Evolutionary conservation across 2,329 filamentous ascomycete genomes (phyloP).

Genomic region (Trichoderma sp.): DNA sequence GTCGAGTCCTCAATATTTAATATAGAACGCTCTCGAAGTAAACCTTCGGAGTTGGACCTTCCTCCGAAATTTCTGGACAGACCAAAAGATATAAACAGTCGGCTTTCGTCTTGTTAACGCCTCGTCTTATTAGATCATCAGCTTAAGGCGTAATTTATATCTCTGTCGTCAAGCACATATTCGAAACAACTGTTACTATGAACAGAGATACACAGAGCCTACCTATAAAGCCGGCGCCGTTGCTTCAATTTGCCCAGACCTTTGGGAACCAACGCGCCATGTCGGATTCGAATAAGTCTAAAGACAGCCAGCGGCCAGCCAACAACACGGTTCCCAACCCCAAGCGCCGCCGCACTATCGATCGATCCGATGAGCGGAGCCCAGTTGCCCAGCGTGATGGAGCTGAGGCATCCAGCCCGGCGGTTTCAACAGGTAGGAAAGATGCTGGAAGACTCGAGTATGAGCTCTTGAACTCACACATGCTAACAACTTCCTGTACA

Average conservation of each 20-base stretch:
- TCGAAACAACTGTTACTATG: not conserved
- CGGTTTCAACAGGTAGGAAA: not conserved
- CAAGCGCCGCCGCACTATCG: conserved; percentile 10
- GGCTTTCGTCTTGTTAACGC: not conserved
- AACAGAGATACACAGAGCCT: not conserved
- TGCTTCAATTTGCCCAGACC: not conserved
- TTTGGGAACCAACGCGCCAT: not conserved
- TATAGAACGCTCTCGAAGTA: too few relatives aligned
- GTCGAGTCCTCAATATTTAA: not conserved
- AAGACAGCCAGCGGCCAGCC: not conserved
- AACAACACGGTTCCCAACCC: not conserved
- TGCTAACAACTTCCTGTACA: not conserved
- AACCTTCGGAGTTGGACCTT: not conserved
- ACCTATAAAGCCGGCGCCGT: not conserved
- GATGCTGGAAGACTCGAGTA: not conserved
- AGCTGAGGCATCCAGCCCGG: not conserved
- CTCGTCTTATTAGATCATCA: not conserved
- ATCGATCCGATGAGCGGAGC: conserved; percentile 9
- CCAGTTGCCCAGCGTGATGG: conserved; percentile 5
- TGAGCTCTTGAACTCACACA: not conserved
- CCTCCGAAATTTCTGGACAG: not conserved
- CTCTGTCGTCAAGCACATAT: not conserved
- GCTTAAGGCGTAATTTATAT: not conserved
- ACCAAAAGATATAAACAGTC: not conserved
- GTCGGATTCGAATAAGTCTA: not conserved